Evolutionary conservation across 257 asterid genomes (phyloP).

Genomic region (Solanum bulbocastanum): DNA sequence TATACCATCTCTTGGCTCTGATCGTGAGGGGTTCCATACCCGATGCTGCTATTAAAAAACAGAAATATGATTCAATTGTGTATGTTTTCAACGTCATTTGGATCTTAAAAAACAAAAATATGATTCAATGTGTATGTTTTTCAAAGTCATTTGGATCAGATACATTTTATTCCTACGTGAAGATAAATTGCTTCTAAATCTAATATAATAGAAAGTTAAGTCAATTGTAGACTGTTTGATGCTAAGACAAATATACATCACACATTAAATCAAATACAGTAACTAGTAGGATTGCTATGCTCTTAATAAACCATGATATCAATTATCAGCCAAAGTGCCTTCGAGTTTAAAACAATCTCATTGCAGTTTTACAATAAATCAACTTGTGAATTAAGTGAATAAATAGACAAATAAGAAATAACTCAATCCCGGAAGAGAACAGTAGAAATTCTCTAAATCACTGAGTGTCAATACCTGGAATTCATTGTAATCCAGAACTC

Average conservation of each 20-base stretch:
- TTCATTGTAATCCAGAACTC: slow-evolving; percentile 68
- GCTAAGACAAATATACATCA: not conserved
- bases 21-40: slow-evolving; percentile 66
- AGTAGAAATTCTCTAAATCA: not conserved
- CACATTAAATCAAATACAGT: not conserved
- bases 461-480: slow-evolving; percentile 49
- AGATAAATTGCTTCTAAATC: not conserved
- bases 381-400: not conserved
- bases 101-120: not conserved
- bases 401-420: not conserved
- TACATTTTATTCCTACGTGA: not conserved
- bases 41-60: slow-evolving; percentile 41
- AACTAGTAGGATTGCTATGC: not conserved
- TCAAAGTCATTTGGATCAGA: not conserved
- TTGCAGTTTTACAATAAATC: not conserved
- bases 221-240: not conserved
- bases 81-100: not conserved
- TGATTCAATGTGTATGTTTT: not conserved
- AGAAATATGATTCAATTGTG: not conserved
- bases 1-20: slow-evolving; percentile 36
- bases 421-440: not conserved
- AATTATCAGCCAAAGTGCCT: not conserved
- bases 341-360: not conserved
- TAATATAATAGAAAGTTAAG: not conserved
- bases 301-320: not conserved